Evolutionary conservation across 2,329 filamentous ascomycete genomes (phyloP).

Genomic region (Zymoseptoria tritici): DNA sequence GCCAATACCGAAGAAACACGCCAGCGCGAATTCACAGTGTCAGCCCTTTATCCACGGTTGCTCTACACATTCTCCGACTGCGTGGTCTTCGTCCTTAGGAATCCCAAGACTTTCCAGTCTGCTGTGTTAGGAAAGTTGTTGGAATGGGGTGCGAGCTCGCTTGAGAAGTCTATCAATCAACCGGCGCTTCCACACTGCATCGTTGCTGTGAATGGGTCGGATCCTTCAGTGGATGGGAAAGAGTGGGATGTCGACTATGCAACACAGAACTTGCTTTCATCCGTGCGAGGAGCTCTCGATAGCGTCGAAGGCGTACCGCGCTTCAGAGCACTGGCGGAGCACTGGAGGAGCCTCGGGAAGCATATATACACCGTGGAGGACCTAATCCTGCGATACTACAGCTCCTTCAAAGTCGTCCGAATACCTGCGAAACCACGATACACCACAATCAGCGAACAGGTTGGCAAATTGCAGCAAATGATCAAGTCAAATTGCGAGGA

Average conservation of each 20-base stretch:
- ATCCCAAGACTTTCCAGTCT: slow-evolving; percentile 32
- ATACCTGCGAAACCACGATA: slow-evolving; percentile 41
- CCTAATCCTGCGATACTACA: slow-evolving; percentile 46
- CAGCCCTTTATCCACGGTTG: slow-evolving; percentile 34
- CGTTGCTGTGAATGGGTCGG: slow-evolving; percentile 39
- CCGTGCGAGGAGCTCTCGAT: slow-evolving; percentile 27
- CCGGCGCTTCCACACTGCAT: slow-evolving; percentile 49
- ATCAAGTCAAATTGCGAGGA: slow-evolving; percentile 37
- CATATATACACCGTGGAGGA: slow-evolving; percentile 40
- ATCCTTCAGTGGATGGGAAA: slow-evolving; percentile 27
- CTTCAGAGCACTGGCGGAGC: slow-evolving; percentile 34
- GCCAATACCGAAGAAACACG: slow-evolving; percentile 24
- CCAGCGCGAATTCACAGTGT: slow-evolving; percentile 34
- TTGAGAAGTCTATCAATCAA: slow-evolving; percentile 50
- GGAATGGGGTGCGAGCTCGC: slow-evolving; percentile 44
- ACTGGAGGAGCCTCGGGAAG: slow-evolving; percentile 38
- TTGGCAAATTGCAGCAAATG: slow-evolving; percentile 38
- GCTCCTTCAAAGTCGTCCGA: slow-evolving; percentile 40
- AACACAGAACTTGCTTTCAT: slow-evolving; percentile 27
- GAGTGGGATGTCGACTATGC: slow-evolving; percentile 30
- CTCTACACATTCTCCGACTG: slow-evolving; percentile 40
- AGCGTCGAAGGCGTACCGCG: slow-evolving; percentile 27
- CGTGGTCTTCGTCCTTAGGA: slow-evolving; percentile 37
- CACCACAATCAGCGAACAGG: slow-evolving; percentile 45
- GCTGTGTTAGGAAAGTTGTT: slow-evolving; percentile 35